A percentile compares a stretch with the other conserved stretches of the same genome.
These are phyloP conservation scores for Eimeria necatrix DNA, from an alignment of 169 alveolate genomes.

Conservation along the genomic window DNA sequence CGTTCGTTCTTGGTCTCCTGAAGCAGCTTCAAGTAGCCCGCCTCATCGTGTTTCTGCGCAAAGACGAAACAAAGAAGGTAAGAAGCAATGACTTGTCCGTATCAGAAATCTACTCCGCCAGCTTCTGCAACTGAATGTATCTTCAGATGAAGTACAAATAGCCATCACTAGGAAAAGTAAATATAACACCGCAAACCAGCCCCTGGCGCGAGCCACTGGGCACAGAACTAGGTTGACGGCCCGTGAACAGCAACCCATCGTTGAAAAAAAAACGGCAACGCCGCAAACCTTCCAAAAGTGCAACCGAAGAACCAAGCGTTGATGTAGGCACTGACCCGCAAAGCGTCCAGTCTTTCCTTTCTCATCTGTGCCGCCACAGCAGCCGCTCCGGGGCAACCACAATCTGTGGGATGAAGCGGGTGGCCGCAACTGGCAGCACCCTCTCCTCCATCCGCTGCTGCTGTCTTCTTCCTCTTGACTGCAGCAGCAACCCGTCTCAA, in stretches of 20 bases:
- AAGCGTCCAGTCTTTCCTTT: conserved; percentile 73
- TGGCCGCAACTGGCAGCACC: conserved; percentile 67
- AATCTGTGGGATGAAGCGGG: conserved; percentile 76
- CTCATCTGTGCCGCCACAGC: conserved; percentile 72
- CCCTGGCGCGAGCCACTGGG: too few relatives aligned
- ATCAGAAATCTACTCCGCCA: too few relatives aligned
- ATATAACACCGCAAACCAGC: too few relatives aligned
- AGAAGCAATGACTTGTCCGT: neutral
- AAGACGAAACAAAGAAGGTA: neutral
- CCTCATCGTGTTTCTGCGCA: conserved; percentile 93
- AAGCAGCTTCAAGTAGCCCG: conserved; percentile 92
- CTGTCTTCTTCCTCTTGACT: conserved; percentile 55
- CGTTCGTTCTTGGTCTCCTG: conserved; percentile 96
- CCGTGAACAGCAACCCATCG: neutral
- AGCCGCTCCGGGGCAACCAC: conserved; percentile 79
- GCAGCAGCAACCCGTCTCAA: conserved; percentile 73
- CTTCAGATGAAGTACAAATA: too few relatives aligned
- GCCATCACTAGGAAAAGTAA: too few relatives aligned
- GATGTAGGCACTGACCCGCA: conserved; percentile 44
- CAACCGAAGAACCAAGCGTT: neutral
- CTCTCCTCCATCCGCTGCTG: conserved; percentile 36
- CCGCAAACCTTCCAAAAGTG: neutral
- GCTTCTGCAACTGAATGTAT: too few relatives aligned
- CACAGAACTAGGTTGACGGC: too few relatives aligned
- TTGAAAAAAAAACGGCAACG: neutral